These are phyloP conservation scores for Ceratobasidium theobromae DNA, from an alignment of 1,284 basidiomycete species.

Conservation along the genomic window DNA sequence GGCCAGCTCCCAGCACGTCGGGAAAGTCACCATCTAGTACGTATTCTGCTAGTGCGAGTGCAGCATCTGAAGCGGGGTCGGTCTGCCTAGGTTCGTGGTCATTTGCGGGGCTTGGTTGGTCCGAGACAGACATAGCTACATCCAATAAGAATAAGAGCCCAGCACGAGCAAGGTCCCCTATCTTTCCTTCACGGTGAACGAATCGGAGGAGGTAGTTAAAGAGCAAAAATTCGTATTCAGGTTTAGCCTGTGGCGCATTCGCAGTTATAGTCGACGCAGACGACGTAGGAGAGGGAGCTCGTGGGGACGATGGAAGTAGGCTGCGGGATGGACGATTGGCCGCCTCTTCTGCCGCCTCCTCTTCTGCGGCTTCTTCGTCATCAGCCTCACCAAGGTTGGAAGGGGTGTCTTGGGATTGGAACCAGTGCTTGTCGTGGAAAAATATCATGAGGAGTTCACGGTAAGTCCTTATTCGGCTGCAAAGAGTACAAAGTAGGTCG, in stretches of 20 bases:
- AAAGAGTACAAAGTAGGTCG: conserved; percentile 86
- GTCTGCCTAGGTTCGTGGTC: conserved; percentile 38
- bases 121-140: conserved; percentile 79
- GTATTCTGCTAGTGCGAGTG: conserved; percentile 85
- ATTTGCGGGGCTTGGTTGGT: conserved; percentile 48
- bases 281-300: conserved; percentile 6
- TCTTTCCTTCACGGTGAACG: conserved; percentile 90
- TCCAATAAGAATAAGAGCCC: conserved; percentile 92
- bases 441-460: conserved; percentile 93
- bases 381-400: conserved; percentile 50
- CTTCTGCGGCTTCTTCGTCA: conserved; percentile 60
- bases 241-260: conserved; percentile 48
- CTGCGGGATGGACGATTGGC: conserved; percentile 38
- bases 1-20: conserved; percentile 93
- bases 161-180: conserved; percentile 91
- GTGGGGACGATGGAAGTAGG: conserved; percentile 33
- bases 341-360: conserved; percentile 52
- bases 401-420: conserved; percentile 57
- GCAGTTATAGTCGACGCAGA: conserved; percentile 43
- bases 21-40: conserved; percentile 93
- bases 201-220: conserved; percentile 96
- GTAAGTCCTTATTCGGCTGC: conserved; percentile 85
- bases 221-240: conserved; percentile 91
- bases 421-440: conserved; percentile 90
- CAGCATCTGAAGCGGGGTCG: conserved; percentile 79